Conservation (phyloP, 441 rosid genomes). For the Theobroma grandiflorum region DNA sequence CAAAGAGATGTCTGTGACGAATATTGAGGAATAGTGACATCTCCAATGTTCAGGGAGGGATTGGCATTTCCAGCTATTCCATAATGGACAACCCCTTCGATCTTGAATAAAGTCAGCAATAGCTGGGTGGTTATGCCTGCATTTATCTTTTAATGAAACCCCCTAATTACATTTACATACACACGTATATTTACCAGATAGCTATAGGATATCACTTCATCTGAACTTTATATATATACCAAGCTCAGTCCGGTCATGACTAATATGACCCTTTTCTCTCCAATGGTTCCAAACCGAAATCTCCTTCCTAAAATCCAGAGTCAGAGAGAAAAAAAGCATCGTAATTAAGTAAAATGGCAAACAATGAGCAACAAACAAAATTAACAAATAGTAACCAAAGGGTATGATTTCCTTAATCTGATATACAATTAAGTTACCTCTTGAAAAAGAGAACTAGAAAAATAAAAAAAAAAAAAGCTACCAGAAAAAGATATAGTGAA, state of each 20-base stretch:
- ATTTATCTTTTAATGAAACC: neutral
- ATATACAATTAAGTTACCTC: no score
- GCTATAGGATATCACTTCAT: neutral
- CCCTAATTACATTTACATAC: neutral
- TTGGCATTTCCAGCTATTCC: constrained; percentile 30
- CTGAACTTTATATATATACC: neutral
- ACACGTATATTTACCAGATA: neutral
- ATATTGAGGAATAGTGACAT: constrained; percentile 21
- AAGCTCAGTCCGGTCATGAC: constrained; percentile 22
- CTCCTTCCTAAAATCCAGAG: constrained; percentile 14
- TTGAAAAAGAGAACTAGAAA: no score
- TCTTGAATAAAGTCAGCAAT: constrained; percentile 4
- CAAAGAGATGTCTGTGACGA: constrained; percentile 19
- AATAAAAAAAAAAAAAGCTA: no score
- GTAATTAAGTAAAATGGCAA: no score
- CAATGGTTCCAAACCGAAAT: constrained; percentile 14
- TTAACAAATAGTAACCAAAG: no score
- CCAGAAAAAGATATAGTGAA: no score
- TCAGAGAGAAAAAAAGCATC: neutral
- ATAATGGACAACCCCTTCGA: constrained; percentile 24
- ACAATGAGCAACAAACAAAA: no score
- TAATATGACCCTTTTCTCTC: constrained; percentile 11
- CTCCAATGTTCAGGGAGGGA: constrained; percentile 20
- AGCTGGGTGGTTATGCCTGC: constrained; percentile 22
- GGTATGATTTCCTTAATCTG: no score